These are phyloP conservation scores for Ceratobasidium papillatum DNA, from an alignment of 1,284 basidiomycete species.

Conservation along the genomic window DNA sequence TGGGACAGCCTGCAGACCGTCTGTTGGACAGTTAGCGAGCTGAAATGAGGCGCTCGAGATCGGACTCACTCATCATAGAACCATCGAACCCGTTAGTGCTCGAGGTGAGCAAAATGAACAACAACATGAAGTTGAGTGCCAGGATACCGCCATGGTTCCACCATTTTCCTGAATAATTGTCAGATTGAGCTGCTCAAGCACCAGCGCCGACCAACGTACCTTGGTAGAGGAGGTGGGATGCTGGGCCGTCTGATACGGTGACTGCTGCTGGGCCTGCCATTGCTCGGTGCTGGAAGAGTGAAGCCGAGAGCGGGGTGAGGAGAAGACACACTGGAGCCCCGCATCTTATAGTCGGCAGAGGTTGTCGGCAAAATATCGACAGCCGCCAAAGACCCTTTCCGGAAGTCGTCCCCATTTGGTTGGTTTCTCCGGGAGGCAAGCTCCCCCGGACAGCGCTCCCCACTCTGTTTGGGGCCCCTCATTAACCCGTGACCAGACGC, in stretches of 20 bases:
- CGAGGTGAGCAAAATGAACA: constrained; percentile 66
- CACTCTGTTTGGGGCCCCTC: background rate
- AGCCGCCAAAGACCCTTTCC: background rate
- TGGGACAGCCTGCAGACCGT: constrained; percentile 42
- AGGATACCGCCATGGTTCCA: constrained; percentile 42
- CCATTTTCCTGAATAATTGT: constrained; percentile 42
- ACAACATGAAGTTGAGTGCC: constrained; percentile 44
- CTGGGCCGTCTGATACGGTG: constrained; percentile 19
- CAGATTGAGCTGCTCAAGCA: background rate
- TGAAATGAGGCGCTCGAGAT: background rate
- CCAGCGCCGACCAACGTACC: background rate
- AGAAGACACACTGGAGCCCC: constrained; percentile 27
- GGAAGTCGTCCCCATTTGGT: constrained; percentile 23
- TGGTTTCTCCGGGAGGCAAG: constrained; percentile 27
- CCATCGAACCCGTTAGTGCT: constrained; percentile 79
- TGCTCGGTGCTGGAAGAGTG: constrained; percentile 12
- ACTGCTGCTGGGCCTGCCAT: constrained; percentile 38
- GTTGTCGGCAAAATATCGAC: constrained; percentile 21
- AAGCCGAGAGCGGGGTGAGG: constrained; percentile 38
- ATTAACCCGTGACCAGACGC: background rate
- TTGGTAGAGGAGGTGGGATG: constrained; percentile 22
- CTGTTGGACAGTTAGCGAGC: background rate
- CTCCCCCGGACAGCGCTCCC: constrained; percentile 9
- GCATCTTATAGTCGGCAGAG: constrained; percentile 28
- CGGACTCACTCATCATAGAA: constrained; percentile 47